These are phyloP conservation scores for Penicillium arizonense DNA, from an alignment of 495 filamentous ascomycete species.

Conservation along the genomic window DNA sequence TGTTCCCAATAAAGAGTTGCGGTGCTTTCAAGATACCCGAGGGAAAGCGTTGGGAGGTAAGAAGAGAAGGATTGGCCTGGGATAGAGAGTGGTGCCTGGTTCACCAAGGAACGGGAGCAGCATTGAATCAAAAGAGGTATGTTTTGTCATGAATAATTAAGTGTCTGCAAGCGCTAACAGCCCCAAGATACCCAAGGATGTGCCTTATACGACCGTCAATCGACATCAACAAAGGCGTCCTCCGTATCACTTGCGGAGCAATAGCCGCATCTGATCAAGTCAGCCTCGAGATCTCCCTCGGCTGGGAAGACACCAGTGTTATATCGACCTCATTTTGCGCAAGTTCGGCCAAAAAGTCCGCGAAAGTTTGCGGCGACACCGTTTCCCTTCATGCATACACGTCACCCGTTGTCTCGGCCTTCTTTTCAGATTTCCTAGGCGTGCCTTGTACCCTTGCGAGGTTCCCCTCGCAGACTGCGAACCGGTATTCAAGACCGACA, in stretches of 20 bases:
- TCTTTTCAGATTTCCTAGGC: constrained; percentile 70
- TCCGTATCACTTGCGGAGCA: constrained; percentile 47
- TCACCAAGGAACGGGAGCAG: constrained; percentile 74
- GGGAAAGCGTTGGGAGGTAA: constrained; percentile 68
- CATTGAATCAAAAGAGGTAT: constrained; percentile 69
- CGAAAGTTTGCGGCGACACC: constrained; percentile 77
- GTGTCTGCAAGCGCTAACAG: not conserved
- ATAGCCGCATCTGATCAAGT: constrained; percentile 19
- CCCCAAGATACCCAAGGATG: constrained; percentile 67
- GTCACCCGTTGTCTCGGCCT: constrained; percentile 59
- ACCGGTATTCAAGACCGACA: constrained; percentile 58
- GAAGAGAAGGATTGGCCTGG: constrained; percentile 78
- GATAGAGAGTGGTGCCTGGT: constrained; percentile 93
- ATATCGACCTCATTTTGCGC: constrained; percentile 43
- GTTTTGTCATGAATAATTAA: not conserved
- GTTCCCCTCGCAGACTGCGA: constrained; percentile 63
- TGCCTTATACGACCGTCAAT: constrained; percentile 70
- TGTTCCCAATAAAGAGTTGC: constrained; percentile 90
- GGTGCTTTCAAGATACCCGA: constrained; percentile 70
- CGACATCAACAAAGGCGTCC: constrained; percentile 58
- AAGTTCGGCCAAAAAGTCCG: constrained; percentile 36
- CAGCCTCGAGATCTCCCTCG: constrained; percentile 54
- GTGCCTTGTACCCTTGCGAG: constrained; percentile 79
- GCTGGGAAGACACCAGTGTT: constrained; percentile 54
- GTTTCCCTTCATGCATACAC: constrained; percentile 68